Percentiles rank a stretch among this genome's conserved stretches.
Conservation (phyloP, 257 asterid genomes). For the Ocimum tenuiflorum region DNA sequence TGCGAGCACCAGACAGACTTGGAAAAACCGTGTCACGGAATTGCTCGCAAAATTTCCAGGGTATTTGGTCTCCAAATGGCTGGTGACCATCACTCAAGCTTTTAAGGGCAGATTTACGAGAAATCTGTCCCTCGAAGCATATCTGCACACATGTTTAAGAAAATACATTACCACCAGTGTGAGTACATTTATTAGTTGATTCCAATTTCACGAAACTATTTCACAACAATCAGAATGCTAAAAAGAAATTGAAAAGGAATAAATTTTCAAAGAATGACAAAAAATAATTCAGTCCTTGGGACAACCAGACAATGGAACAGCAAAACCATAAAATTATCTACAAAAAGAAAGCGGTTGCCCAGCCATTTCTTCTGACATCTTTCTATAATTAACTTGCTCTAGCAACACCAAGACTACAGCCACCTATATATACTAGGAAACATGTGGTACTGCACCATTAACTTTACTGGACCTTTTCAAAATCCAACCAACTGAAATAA, state of each 20-base stretch:
- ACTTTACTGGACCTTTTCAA: not conserved
- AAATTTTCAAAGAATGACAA: not conserved
- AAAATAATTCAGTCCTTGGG: not conserved
- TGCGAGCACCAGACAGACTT: slow-evolving; percentile 89
- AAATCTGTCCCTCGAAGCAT: slow-evolving; percentile 85
- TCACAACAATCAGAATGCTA: not conserved
- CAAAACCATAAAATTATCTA: not conserved
- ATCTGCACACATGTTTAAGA: slow-evolving; percentile 38
- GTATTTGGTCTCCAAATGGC: slow-evolving; percentile 91
- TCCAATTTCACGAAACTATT: not conserved
- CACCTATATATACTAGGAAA: not conserved
- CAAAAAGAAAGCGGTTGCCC: not conserved
- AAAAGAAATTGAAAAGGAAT: not conserved
- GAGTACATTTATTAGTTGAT: not conserved
- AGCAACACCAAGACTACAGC: slow-evolving; percentile 6
- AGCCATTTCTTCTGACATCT: not conserved
- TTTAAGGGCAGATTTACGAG: slow-evolving; percentile 59
- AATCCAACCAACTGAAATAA: not conserved
- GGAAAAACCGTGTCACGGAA: slow-evolving; percentile 69
- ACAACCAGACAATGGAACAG: not conserved
- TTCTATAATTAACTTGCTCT: not conserved
- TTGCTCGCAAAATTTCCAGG: slow-evolving; percentile 89
- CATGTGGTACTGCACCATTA: not conserved
- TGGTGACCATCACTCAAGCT: slow-evolving; percentile 62
- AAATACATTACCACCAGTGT: slow-evolving; percentile 1